Evolutionary conservation across 345 rosid species (phyloP).

Genomic region (Cardamine occulta): DNA sequence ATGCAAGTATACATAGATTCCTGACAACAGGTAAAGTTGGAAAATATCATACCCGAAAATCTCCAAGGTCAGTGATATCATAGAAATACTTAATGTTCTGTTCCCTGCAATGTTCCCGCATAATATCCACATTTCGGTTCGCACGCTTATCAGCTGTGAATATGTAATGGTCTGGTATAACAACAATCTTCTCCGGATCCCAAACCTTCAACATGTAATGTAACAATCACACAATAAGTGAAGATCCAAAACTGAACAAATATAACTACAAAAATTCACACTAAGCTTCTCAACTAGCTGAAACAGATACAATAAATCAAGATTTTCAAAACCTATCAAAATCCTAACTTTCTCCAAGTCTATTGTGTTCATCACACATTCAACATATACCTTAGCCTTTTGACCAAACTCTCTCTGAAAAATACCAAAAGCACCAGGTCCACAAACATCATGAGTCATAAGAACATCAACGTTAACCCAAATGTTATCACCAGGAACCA

Average conservation of each 20-base stretch:
- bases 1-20: background rate
- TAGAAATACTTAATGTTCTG: constrained; percentile 95
- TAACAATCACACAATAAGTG: constrained; percentile 15
- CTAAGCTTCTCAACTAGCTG: background rate
- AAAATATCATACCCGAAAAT: constrained; percentile 66
- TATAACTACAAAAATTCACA: background rate
- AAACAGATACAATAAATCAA: background rate
- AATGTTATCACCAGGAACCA: constrained; percentile 88
- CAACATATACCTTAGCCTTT: constrained; percentile 70
- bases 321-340: background rate
- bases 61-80: constrained; percentile 85
- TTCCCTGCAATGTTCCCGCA: constrained; percentile 87
- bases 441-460: constrained; percentile 99
- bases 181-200: constrained; percentile 93
- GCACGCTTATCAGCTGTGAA: constrained; percentile 94
- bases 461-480: constrained; percentile 91
- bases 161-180: constrained; percentile 96
- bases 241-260: background rate
- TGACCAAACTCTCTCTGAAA: constrained; percentile 91
- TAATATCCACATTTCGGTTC: constrained; percentile 91
- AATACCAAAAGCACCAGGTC: constrained; percentile 91
- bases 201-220: constrained; percentile 67
- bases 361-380: background rate
- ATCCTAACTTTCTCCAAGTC: background rate
- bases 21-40: background rate